Conservation (phyloP, 495 filamentous ascomycete genomes). For the Xylaria nigripes region DNA sequence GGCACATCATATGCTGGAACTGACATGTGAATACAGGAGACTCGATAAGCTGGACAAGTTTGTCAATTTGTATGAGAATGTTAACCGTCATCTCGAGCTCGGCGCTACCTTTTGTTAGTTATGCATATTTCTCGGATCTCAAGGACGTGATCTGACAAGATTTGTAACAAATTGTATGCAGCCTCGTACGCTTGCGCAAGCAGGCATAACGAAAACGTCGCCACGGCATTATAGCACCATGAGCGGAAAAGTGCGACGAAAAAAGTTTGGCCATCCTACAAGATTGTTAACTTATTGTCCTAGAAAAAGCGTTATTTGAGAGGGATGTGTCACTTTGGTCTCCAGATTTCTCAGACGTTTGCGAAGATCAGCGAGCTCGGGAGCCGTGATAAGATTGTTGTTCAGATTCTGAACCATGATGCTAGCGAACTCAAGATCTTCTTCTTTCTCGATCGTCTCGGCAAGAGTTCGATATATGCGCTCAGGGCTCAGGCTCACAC, state of each 20-base stretch:
- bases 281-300: background rate
- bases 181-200: conserved; percentile 98
- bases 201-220: conserved; percentile 91
- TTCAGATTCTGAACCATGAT: conserved; percentile 99
- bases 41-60: conserved; percentile 93
- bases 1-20: conserved; percentile 11
- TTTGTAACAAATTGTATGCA: conserved; percentile 91
- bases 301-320: background rate
- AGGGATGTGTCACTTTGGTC: conserved; percentile 50
- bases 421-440: conserved; percentile 96
- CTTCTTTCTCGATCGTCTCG: conserved; percentile 95
- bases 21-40: conserved; percentile 95
- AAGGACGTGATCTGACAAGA: conserved; percentile 60
- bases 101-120: conserved; percentile 50
- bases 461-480: conserved; percentile 94
- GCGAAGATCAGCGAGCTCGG: conserved; percentile 82
- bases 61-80: conserved; percentile 98
- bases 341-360: conserved; percentile 87
- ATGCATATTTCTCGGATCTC: background rate
- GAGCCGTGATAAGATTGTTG: conserved; percentile 97
- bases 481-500: conserved; percentile 83
- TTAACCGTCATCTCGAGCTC: conserved; percentile 99
- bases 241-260: conserved; percentile 91
- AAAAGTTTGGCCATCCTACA: conserved; percentile 83
- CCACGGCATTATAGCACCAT: conserved; percentile 98